A percentile compares a stretch with the other conserved stretches of the same genome.
Conservation (phyloP, 371 early-diverging fungal species). For the Lichtheimia hyalospora region DNA sequence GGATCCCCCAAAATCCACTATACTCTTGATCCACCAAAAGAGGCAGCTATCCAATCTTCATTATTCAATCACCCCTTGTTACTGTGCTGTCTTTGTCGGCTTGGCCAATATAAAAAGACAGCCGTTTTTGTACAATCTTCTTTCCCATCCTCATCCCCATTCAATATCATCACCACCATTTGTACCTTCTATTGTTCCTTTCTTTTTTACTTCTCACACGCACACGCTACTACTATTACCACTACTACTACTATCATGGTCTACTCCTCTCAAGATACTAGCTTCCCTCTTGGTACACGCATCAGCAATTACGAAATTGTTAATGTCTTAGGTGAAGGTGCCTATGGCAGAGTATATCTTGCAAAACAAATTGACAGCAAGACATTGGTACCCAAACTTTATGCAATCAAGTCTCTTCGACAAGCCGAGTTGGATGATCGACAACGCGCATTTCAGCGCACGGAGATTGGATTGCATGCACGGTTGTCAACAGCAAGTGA, state of each 20-base stretch:
- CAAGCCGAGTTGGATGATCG: slow-evolving; percentile 54
- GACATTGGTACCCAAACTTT: slow-evolving; percentile 2
- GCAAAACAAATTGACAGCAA: slow-evolving; percentile 11
- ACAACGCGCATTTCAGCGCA: slow-evolving; percentile 61
- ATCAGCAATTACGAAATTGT: slow-evolving; percentile 32
- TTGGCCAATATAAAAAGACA: too few species aligned
- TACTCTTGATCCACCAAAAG: too few species aligned
- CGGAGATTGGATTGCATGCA: slow-evolving; percentile 74
- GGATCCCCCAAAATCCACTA: too few species aligned
- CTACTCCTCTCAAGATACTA: not conserved
- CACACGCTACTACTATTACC: not conserved
- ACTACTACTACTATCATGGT: not conserved
- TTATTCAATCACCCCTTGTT: too few species aligned
- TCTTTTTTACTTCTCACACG: too few species aligned
- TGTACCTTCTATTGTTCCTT: too few species aligned
- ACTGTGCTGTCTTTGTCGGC: too few species aligned
- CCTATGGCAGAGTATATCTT: slow-evolving; percentile 69
- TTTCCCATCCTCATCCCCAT: too few species aligned
- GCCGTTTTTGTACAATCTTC: too few species aligned
- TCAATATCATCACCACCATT: too few species aligned
- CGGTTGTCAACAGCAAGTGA: slow-evolving; percentile 56
- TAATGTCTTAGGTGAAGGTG: slow-evolving; percentile 67
- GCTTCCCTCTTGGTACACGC: slow-evolving; percentile 15
- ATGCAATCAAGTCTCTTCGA: slow-evolving; percentile 71
- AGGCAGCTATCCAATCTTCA: too few species aligned